phyloP scores from a whole-genome alignment of 352 stramenopile genomes.

The Stramenopiles sp. region DNA sequence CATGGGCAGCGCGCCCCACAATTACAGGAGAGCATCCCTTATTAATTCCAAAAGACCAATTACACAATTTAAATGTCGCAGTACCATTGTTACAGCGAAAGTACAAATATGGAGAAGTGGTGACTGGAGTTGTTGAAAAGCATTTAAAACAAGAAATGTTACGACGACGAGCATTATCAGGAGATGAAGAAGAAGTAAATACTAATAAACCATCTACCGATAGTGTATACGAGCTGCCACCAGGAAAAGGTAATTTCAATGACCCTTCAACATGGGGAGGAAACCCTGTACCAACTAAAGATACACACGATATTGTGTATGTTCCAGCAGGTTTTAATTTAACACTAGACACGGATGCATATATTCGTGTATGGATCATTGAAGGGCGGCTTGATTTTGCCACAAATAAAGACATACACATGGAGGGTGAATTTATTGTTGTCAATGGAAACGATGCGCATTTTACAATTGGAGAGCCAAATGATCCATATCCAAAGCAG shows the following conservation, averaged over 20 bases:
- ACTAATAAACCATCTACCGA: neutral
- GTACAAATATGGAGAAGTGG: neutral
- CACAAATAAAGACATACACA: neutral
- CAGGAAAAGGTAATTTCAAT: neutral
- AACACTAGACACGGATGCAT: neutral
- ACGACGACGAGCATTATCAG: no score
- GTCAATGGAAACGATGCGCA: neutral
- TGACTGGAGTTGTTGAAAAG: neutral
- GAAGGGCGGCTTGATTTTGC: neutral
- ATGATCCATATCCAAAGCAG: slow-evolving; percentile 22
- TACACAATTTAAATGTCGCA: neutral
- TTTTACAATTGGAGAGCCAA: slow-evolving; percentile 18
- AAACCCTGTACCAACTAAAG: neutral
- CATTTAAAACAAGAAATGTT: neutral
- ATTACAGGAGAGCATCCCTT: neutral
- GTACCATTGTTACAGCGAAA: neutral
- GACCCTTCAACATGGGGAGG: neutral
- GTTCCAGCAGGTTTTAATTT: neutral
- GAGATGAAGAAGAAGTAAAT: neutral
- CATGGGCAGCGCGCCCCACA: neutral
- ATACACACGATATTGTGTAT: neutral
- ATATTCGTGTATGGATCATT: neutral
- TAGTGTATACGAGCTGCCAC: neutral
- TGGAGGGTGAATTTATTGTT: neutral
- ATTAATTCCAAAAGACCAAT: neutral